Evolutionary conservation across 768 basidiomycete genomes (phyloP), one percentile per base, ranked within the genome.

Genomic region (Rhodotorula kratochvilovae): DNA sequence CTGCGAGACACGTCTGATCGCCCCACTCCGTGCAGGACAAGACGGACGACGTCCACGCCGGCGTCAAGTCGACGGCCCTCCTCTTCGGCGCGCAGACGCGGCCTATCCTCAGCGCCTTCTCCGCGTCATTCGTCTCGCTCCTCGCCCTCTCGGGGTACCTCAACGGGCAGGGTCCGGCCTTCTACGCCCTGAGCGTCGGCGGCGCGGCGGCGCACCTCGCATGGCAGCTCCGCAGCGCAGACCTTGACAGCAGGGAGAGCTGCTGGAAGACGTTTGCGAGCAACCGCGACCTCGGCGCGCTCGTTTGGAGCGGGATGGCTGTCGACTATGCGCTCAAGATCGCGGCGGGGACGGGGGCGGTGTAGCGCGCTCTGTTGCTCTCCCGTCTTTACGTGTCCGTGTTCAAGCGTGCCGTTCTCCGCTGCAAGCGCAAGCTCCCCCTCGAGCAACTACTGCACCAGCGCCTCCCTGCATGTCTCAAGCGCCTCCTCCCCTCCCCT

Each of bases 61-160:
- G 91, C 46, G 94, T 99, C 79, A 90, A 88, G 69, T 96, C 93
- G 21, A 99, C 93, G 5, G 96, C 96, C 3, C 84, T 98, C 55
- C 85, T 97, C 53, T 98, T 98, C 78, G 91, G 89, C 36, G 82
- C 85, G 45, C 83, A 85, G 35, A 89, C 93, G 2, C 86, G 89
- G 10, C 85, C 88, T 1, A 87, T 96, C 75, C 85, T 98, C 61
- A 80, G 85, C 31, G 86, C 84, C 29, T 87, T 98, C 68, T 90
- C 91, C 3, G 81, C 84, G 0, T 86, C 89, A 5, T 87, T 90
- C 57, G 77, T 96, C 74, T 87, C 88, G 19, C 80, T 90, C 64
- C 83, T 97, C 66, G 83, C 89, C 4, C 86, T 86, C 73, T 89
- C 92, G 2, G 95, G 95, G 1, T 84, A 88, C 75, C 79, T 94